Conservation (phyloP, 345 rosid species). For the Arabidopsis suecica region DNA sequence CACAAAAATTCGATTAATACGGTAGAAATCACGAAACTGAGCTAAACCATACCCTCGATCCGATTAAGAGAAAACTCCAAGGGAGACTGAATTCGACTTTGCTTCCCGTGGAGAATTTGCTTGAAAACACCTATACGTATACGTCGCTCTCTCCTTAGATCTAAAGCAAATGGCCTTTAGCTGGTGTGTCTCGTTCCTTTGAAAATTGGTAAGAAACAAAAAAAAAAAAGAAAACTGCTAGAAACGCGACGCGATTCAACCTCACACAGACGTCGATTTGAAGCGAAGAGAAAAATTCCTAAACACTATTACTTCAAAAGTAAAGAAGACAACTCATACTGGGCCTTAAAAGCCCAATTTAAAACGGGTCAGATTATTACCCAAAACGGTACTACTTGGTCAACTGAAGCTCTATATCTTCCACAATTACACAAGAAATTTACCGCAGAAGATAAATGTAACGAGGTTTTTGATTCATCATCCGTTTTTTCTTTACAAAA, state of each 20-base stretch:
- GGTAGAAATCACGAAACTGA: constrained; percentile 13
- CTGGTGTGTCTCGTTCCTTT: constrained; percentile 39
- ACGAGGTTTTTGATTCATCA: not conserved
- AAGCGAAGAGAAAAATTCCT: constrained; percentile 16
- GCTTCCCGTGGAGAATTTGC: constrained; percentile 10
- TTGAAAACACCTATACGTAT: not conserved
- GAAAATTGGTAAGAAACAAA: constrained; percentile 9
- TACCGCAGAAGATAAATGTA: not conserved
- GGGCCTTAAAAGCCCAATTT: constrained; percentile 33
- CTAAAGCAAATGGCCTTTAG: constrained; percentile 40
- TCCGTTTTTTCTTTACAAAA: constrained; percentile 12
- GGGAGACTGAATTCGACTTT: constrained; percentile 33
- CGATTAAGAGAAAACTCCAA: not conserved
- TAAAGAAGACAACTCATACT: not conserved
- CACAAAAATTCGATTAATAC: not conserved
- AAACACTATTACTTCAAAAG: constrained; percentile 13
- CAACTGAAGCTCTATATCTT: not conserved
- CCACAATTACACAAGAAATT: too few relatives aligned
- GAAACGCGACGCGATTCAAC: constrained; percentile 40
- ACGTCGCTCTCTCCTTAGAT: constrained; percentile 40
- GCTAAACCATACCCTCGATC: constrained; percentile 39
- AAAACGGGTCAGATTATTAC: not conserved
- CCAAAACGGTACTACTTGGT: not conserved
- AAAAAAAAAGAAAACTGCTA: constrained; percentile 14
- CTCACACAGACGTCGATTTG: constrained; percentile 32